These are phyloP conservation scores for Tulasnella sp. DNA, from an alignment of 768 basidiomycete genomes.

Conservation along the genomic window DNA sequence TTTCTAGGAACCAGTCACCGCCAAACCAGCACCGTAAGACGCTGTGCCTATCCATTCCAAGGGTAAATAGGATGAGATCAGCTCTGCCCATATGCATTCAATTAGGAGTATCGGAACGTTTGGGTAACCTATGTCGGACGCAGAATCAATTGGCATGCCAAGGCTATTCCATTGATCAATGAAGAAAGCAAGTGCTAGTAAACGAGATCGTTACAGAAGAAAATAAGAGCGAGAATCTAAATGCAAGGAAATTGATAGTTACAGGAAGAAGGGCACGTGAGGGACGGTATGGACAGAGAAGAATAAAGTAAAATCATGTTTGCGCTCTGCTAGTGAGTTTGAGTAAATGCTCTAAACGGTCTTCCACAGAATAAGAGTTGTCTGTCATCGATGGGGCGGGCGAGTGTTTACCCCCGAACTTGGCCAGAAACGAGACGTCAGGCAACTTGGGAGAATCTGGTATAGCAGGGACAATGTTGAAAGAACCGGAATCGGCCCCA, in stretches of 20 bases:
- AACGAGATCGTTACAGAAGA: background rate
- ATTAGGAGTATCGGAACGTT: no score
- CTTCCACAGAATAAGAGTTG: constrained; percentile 60
- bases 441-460: constrained; percentile 6
- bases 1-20: no score
- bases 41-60: background rate
- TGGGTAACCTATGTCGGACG: no score
- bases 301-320: constrained; percentile 23
- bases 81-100: no score
- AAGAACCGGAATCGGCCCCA: constrained; percentile 71
- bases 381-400: constrained; percentile 29
- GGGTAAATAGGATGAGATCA: background rate
- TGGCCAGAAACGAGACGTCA: background rate
- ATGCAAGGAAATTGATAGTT: background rate
- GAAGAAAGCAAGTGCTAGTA: no score
- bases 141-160: no score
- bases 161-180: no score
- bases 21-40: background rate
- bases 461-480: constrained; percentile 53
- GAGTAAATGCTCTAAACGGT: constrained; percentile 57
- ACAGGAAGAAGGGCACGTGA: constrained; percentile 14
- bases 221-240: background rate
- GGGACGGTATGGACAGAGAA: constrained; percentile 20
- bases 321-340: background rate
- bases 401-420: background rate